phyloP scores from a whole-genome alignment of 1,284 basidiomycete species.

The Paramarasmius palmivorus region DNA sequence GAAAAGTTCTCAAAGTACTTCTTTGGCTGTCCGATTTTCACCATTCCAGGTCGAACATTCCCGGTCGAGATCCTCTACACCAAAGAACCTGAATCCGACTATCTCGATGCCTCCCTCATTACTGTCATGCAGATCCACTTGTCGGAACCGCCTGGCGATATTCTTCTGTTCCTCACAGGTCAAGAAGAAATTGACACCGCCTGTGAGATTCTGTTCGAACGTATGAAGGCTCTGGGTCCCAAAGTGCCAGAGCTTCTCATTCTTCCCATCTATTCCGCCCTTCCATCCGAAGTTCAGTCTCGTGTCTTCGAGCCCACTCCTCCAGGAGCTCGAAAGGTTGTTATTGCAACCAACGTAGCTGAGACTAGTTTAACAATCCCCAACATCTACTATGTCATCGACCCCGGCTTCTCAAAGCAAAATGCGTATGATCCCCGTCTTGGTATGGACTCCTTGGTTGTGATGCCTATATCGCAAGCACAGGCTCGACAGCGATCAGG shows the following conservation, averaged over 20 bases:
- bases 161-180: constrained; percentile 96
- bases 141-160: constrained; percentile 95
- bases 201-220: constrained; percentile 96
- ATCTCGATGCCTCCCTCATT: constrained; percentile 96
- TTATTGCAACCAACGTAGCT: constrained; percentile 98
- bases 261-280: constrained; percentile 95
- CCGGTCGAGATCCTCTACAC: constrained; percentile 98
- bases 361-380: constrained; percentile 99
- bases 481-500: constrained; percentile 95
- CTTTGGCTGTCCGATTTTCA: constrained; percentile 98
- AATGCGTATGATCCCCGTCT: constrained; percentile 97
- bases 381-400: constrained; percentile 98
- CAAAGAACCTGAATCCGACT: constrained; percentile 98
- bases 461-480: constrained; percentile 99
- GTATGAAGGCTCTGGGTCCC: constrained; percentile 96
- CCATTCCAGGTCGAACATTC: constrained; percentile 98
- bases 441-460: constrained; percentile 98
- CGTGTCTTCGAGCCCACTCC: constrained; percentile 98
- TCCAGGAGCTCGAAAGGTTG: constrained; percentile 94
- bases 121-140: constrained; percentile 99
- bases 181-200: constrained; percentile 99
- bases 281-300: constrained; percentile 97
- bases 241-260: constrained; percentile 97
- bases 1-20: constrained; percentile 99
- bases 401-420: constrained; percentile 98